Evolutionary conservation across 2,329 filamentous ascomycete species (phyloP).

Genomic region (Calonectria leucothoes): DNA sequence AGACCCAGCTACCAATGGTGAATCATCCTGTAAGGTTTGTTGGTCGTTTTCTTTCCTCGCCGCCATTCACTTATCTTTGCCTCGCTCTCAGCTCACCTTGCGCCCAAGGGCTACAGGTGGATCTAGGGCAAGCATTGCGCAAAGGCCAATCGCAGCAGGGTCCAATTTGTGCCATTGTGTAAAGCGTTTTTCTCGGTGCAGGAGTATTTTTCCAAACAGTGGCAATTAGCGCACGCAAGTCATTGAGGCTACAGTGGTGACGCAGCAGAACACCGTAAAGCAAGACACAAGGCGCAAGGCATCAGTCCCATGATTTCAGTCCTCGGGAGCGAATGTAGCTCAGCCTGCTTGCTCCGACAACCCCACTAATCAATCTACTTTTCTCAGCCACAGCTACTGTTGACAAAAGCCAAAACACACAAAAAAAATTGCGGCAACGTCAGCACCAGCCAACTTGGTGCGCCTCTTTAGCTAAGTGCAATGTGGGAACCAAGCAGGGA

Average conservation of each 20-base stretch:
- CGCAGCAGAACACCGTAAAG: constrained; percentile 3
- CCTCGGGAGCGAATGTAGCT: constrained; percentile 12
- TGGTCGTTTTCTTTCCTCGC: constrained; percentile 17
- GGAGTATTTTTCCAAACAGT: not conserved
- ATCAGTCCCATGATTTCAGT: constrained; percentile 11
- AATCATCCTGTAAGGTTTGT: constrained; percentile 28
- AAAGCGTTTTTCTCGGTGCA: constrained; percentile 12
- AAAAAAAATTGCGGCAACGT: constrained; percentile 27
- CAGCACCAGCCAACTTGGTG: constrained; percentile 22
- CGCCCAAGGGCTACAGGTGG: constrained; percentile 19
- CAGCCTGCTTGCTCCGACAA: constrained; percentile 10
- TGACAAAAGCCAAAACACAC: constrained; percentile 33
- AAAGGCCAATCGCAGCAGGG: constrained; percentile 24
- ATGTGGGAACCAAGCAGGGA: constrained; percentile 17
- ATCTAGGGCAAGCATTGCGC: constrained; percentile 13
- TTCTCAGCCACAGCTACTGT: constrained; percentile 17
- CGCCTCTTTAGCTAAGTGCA: constrained; percentile 16
- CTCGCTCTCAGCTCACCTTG: constrained; percentile 18
- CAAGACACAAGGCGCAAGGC: constrained; percentile 15
- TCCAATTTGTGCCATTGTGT: constrained; percentile 27
- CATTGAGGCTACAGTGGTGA: not conserved
- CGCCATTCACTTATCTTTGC: constrained; percentile 20
- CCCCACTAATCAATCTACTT: constrained; percentile 24
- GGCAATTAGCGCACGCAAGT: not conserved
- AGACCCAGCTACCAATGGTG: constrained; percentile 24